These are phyloP conservation scores for Salix dunnii DNA, from an alignment of 345 rosid genomes.

Conservation along the genomic window DNA sequence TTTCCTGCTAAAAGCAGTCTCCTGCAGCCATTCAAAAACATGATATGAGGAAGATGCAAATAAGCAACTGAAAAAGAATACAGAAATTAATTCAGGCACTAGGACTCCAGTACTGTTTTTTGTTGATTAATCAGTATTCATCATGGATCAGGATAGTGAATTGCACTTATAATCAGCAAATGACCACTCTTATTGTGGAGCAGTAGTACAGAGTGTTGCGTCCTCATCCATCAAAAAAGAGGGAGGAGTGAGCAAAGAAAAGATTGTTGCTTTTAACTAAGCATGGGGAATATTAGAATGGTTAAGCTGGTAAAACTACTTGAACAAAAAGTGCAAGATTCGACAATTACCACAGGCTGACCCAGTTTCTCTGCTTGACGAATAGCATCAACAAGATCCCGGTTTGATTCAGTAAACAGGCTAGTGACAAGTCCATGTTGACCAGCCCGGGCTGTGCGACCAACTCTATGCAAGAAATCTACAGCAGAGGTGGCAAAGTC, in stretches of 20 bases:
- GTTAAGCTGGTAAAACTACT: too few species aligned
- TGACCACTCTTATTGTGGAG: not conserved
- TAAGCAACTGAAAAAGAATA: not conserved
- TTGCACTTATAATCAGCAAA: not conserved
- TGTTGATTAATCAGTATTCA: too few species aligned
- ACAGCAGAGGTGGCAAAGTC: conserved; percentile 93
- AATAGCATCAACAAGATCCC: conserved; percentile 79
- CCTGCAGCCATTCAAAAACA: conserved; percentile 39
- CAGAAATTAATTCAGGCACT: not conserved
- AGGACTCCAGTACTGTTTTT: not conserved
- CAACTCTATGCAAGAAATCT: conserved; percentile 91
- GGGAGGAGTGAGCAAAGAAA: not conserved
- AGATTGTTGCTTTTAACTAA: not conserved
- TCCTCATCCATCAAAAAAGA: too few species aligned
- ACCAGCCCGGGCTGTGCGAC: conserved; percentile 97
- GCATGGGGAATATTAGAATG: not conserved
- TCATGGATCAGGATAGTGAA: not conserved
- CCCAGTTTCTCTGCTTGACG: conserved; percentile 64
- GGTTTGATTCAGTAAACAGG: conserved; percentile 71
- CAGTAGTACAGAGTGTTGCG: not conserved
- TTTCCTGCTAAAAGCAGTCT: conserved; percentile 68
- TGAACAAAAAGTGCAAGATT: not conserved
- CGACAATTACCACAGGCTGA: conserved; percentile 70
- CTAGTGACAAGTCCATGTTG: conserved; percentile 85
- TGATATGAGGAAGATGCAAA: conserved; percentile 1